Conservation (phyloP, 2,329 filamentous ascomycete genomes). For the Aspergillus brunneoviolaceus region DNA sequence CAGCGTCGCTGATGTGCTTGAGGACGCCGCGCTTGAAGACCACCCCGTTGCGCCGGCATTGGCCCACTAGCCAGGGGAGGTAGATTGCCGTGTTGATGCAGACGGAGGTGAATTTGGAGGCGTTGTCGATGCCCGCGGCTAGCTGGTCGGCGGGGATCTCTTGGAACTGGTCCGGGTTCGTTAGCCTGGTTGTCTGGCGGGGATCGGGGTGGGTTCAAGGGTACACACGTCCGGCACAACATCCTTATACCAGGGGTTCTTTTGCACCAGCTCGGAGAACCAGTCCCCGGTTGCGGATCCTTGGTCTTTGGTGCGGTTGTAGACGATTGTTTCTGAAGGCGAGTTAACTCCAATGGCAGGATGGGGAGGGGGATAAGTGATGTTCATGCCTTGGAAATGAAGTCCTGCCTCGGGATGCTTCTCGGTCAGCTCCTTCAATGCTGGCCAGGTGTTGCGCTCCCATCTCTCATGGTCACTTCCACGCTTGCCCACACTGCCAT, state of each 20-base stretch:
- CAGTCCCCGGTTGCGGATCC: conserved; percentile 53
- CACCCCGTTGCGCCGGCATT: conserved; percentile 73
- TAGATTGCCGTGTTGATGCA: conserved; percentile 92
- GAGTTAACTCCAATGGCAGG: neutral
- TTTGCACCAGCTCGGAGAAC: conserved; percentile 66
- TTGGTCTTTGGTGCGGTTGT: conserved; percentile 65
- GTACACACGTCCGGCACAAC: conserved; percentile 64
- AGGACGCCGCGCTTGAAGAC: conserved; percentile 63
- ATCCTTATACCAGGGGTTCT: conserved; percentile 71
- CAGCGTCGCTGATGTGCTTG: conserved; percentile 71
- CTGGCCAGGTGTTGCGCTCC: conserved; percentile 66
- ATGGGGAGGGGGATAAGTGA: neutral
- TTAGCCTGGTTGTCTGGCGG: neutral
- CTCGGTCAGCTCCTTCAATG: conserved; percentile 59
- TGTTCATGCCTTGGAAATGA: conserved; percentile 67
- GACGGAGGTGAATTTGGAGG: conserved; percentile 74
- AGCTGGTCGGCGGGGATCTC: conserved; percentile 59
- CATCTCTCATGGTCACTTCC: conserved; percentile 48
- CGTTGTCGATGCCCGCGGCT: conserved; percentile 66
- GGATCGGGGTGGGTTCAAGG: neutral
- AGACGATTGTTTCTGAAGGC: conserved; percentile 50
- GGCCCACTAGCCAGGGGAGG: conserved; percentile 77
- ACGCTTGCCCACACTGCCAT: conserved; percentile 37
- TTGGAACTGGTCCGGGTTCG: conserved; percentile 52
- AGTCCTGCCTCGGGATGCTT: conserved; percentile 75